Percentiles rank a stretch among this genome's conserved stretches.
Conservation (phyloP, 495 filamentous ascomycete genomes). For the Cladorrhinum samala region DNA sequence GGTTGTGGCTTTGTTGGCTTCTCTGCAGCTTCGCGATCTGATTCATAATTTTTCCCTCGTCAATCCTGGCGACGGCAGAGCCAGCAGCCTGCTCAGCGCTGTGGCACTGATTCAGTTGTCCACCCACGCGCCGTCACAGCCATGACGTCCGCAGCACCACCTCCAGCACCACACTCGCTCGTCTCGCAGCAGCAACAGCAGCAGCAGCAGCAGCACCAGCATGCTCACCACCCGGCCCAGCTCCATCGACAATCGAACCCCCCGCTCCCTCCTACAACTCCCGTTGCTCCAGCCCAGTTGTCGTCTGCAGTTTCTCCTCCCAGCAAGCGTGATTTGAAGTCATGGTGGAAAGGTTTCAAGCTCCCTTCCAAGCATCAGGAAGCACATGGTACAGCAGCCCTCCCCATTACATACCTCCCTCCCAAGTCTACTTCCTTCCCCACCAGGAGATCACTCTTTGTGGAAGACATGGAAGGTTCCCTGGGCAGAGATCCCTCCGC, state of each 20-base stretch:
- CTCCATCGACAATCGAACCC: slow-evolving; percentile 10
- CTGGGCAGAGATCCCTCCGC: slow-evolving; percentile 13
- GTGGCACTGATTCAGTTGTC: slow-evolving; percentile 17
- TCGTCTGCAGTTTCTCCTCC: slow-evolving; percentile 50
- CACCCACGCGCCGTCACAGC: slow-evolving; percentile 20
- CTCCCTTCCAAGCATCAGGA: slow-evolving; percentile 68
- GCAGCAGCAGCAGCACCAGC: slow-evolving; percentile 3
- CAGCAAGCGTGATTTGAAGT: slow-evolving; percentile 72
- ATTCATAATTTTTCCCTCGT: not conserved
- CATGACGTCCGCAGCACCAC: slow-evolving; percentile 31
- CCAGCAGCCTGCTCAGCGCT: slow-evolving; percentile 11
- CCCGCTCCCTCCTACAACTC: slow-evolving; percentile 12
- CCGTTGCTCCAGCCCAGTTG: slow-evolving; percentile 13
- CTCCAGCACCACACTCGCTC: slow-evolving; percentile 12
- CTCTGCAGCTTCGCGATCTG: slow-evolving; percentile 8
- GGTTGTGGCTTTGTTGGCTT: not conserved
- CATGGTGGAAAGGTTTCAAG: slow-evolving; percentile 91
- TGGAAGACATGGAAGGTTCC: slow-evolving; percentile 19
- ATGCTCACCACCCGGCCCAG: not conserved
- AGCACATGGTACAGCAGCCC: slow-evolving; percentile 57
- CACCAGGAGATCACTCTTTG: slow-evolving; percentile 12
- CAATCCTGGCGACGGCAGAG: slow-evolving; percentile 13
- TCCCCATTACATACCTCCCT: slow-evolving; percentile 9
- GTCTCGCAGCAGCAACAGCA: slow-evolving; percentile 12
- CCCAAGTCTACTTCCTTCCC: slow-evolving; percentile 6